Evolutionary conservation across 768 basidiomycete genomes (phyloP).

Genomic region (Hygrophorus pudorinus): DNA sequence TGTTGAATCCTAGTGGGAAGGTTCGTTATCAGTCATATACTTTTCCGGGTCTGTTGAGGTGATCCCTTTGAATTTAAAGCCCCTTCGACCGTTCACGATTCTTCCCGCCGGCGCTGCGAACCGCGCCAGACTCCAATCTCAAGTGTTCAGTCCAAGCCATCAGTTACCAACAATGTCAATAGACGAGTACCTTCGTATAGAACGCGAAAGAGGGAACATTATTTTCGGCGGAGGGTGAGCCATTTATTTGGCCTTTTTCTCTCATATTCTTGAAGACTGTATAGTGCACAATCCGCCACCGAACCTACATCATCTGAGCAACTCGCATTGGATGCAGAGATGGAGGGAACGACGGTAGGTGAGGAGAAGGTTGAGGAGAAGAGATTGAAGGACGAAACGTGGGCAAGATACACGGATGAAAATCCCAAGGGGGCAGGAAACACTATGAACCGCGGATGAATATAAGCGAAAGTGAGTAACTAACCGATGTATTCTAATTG

Average conservation of each 20-base stretch:
- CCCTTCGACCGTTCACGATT: constrained; percentile 87
- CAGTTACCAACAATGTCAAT: constrained; percentile 91
- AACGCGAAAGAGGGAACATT: constrained; percentile 76
- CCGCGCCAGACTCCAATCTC: constrained; percentile 60
- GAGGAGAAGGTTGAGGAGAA: constrained; percentile 67
- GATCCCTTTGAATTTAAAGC: constrained; percentile 31
- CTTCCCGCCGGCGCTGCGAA: constrained; percentile 62
- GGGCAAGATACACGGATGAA: constrained; percentile 81
- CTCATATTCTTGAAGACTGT: background rate
- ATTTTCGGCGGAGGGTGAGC: constrained; percentile 81
- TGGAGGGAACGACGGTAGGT: constrained; percentile 66
- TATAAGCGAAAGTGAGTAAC: constrained; percentile 5
- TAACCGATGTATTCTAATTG: background rate
- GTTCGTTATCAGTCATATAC: constrained; percentile 27
- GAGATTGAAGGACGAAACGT: constrained; percentile 79
- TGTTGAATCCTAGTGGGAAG: constrained; percentile 71
- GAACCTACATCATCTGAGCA: constrained; percentile 69
- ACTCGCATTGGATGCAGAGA: constrained; percentile 68
- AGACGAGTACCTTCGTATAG: constrained; percentile 88
- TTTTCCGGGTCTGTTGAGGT: constrained; percentile 4
- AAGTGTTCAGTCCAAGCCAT: constrained; percentile 80
- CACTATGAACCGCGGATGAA: constrained; percentile 86
- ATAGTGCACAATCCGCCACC: constrained; percentile 56
- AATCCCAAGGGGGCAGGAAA: constrained; percentile 93
- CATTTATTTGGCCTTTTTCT: background rate